These are phyloP conservation scores for Hyparrhenia diplandra DNA, from an alignment of 176 grass and related monocot genomes.

Conservation along the genomic window DNA sequence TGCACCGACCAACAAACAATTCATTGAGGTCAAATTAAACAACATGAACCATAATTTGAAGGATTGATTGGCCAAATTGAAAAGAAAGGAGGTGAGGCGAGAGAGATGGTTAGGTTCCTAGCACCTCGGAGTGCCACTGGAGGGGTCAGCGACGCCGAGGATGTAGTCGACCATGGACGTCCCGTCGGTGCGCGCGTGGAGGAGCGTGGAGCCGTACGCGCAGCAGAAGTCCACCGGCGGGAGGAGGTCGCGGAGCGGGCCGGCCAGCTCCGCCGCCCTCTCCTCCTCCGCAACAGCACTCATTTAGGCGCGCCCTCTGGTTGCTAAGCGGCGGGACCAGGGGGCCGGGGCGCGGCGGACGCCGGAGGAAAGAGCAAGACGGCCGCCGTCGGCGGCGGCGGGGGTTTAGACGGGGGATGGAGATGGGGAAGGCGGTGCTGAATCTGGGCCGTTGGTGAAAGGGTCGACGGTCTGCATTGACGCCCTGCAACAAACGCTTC, in stretches of 20 bases:
- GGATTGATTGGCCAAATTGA: not conserved
- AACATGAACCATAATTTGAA: not conserved
- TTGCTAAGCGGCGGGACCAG: not conserved
- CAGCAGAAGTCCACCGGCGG: constrained; percentile 90
- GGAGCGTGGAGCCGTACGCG: constrained; percentile 81
- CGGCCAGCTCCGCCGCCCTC: constrained; percentile 41
- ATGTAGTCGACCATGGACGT: constrained; percentile 94
- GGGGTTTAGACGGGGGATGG: not conserved
- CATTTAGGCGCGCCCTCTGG: not conserved
- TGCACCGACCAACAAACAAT: constrained; percentile 19
- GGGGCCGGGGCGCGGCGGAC: not conserved
- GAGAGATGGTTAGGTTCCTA: not conserved
- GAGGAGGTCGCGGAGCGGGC: constrained; percentile 51
- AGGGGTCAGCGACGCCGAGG: constrained; percentile 64
- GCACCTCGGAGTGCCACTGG: constrained; percentile 68
- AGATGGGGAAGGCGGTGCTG: not conserved
- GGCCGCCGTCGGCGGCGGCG: not conserved
- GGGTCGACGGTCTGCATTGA: not conserved
- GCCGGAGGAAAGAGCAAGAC: not conserved
- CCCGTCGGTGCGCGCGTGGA: constrained; percentile 36
- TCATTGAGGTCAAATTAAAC: not conserved
- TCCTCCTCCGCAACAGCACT: not conserved
- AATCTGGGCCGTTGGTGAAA: not conserved
- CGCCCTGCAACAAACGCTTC: not conserved
- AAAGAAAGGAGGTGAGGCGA: not conserved